Evolutionary conservation across 148 eudicot genomes (phyloP).

Genomic region (Fagopyrum tataricum): DNA sequence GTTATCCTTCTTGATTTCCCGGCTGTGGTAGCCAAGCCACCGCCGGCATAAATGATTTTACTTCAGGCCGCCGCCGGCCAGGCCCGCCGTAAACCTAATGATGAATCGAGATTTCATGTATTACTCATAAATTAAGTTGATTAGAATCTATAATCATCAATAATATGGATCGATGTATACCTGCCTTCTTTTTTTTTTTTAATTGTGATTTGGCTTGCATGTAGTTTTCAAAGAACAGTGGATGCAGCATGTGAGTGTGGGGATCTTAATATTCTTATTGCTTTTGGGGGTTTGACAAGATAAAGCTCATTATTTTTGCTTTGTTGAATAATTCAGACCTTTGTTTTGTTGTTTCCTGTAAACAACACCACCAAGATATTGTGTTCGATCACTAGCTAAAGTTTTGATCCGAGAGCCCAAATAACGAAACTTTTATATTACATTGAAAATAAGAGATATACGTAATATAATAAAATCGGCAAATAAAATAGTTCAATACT

Average conservation of each 20-base stretch:
- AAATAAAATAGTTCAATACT: no score
- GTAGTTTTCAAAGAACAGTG: not conserved
- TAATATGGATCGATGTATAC: not conserved
- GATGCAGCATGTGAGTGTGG: not conserved
- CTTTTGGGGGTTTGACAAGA: not conserved
- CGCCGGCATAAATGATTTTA: no score
- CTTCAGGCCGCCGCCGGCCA: slow-evolving; percentile 35
- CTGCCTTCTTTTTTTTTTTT: not conserved
- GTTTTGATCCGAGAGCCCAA: no score
- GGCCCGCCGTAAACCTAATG: not conserved
- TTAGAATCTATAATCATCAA: not conserved
- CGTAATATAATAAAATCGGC: no score
- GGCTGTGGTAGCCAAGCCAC: slow-evolving; percentile 42
- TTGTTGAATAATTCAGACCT: not conserved
- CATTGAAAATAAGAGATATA: no score
- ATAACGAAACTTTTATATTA: no score
- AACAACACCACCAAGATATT: no score
- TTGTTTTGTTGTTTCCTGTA: no score
- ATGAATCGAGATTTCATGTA: not conserved
- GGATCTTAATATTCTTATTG: not conserved
- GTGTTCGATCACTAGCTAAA: no score
- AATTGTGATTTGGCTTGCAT: no score
- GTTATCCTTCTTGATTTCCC: slow-evolving; percentile 77
- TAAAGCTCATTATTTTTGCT: not conserved
- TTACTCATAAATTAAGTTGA: not conserved